Evolutionary conservation across 1,139 yeast genomes (phyloP), one percentile per base, ranked within the genome.

Genomic region (Debaryomyces udenii): DNA sequence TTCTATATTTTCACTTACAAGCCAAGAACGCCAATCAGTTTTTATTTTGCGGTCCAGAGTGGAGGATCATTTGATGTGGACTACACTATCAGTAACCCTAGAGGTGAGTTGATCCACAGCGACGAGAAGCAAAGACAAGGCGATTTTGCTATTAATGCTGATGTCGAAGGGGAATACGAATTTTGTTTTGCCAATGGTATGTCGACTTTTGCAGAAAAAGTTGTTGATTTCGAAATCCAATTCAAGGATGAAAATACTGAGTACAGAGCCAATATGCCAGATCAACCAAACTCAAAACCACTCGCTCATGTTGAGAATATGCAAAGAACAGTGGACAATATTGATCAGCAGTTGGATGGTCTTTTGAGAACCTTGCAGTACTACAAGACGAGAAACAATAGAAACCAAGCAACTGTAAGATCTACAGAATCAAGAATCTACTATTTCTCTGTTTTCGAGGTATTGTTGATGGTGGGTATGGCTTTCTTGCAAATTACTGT

Each of bases 11-110:
- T 84, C 61, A 87, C 93, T 40, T 79, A 80, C 39, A 71, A 76
- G 45, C 78, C 80, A 9, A 76, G 78, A 50, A 75, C 90, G 42
- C 77, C 77, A 45, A 76, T 93, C 43, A 83, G 86, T 23, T 91
- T 85, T 61, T 87, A 89, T 61, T 93, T 89, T 72, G 90, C 96
- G 13, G 97, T 93, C 38, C 96, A 90, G 64, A 76, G 86, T 28
- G 97, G 98, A 43, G 96, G 95, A 6, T 70, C 86, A 18, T 88
- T 88, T 57, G 96, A 88, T 59, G 81, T 93, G 43, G 93, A 89
- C 62, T 89, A 87, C 63, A 68, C 78, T 28, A 77, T 93, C 48
- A 80, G 71, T 52, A 82, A 80, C 17, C 97, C 98, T 10, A 71
- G 75, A 40, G 82, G 81, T 18, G 75, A 74, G 38, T 68, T 80